A percentile compares a stretch with the other conserved stretches of the same genome.
Conservation (phyloP, 2,329 filamentous ascomycete species). For the Pestalotiopsis sp. region DNA sequence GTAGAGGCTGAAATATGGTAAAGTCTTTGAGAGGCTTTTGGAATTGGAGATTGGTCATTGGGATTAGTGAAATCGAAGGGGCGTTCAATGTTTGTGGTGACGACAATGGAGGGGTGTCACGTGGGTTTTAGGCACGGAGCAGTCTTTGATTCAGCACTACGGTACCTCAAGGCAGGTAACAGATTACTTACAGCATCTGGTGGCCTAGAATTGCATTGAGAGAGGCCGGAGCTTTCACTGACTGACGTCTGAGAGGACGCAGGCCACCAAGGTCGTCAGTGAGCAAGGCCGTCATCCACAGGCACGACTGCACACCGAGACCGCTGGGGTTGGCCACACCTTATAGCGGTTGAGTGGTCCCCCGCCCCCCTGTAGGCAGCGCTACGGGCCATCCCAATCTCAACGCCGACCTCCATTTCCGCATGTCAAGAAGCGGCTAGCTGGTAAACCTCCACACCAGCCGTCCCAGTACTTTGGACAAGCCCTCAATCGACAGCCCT, state of each 20-base stretch:
- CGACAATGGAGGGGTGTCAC: not conserved
- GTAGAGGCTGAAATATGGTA: too few species aligned
- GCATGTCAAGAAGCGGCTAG: not conserved
- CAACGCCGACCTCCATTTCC: conserved; percentile 1
- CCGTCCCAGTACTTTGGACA: not conserved
- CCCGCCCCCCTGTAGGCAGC: not conserved
- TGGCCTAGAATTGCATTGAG: not conserved
- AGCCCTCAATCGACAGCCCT: conserved; percentile 6
- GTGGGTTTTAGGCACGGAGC: not conserved
- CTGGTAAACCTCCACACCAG: not conserved
- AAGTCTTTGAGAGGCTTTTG: too few species aligned
- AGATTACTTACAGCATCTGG: not conserved
- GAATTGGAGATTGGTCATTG: too few species aligned
- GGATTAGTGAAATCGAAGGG: not conserved
- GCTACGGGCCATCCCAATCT: not conserved
- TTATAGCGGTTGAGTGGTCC: not conserved
- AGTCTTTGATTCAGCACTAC: not conserved
- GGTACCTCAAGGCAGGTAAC: not conserved
- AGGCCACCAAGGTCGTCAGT: not conserved
- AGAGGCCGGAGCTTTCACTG: not conserved
- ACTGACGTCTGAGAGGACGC: not conserved
- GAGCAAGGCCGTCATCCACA: not conserved
- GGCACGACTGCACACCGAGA: not conserved
- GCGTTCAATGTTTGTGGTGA: not conserved
- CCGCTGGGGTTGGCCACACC: not conserved